A percentile compares a stretch with the other conserved stretches of the same genome.
Conservation (phyloP, 352 stramenopile species). For the Sclerospora graminicola region DNA sequence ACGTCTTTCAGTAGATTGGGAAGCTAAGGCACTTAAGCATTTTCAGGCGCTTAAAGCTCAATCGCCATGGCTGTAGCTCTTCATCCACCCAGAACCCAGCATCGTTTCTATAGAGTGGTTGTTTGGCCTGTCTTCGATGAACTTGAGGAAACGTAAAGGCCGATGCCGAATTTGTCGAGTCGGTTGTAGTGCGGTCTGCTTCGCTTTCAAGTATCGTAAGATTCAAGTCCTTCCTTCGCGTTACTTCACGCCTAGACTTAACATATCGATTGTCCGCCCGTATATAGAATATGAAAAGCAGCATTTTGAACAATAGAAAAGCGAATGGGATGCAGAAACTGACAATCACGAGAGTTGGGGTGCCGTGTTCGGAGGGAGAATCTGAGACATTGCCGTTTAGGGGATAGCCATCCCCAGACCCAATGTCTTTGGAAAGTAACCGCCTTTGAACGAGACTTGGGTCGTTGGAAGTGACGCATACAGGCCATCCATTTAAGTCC, state of each 20-base stretch:
- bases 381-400: slow-evolving; percentile 1
- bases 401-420: not conserved
- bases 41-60: slow-evolving; percentile 55
- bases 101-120: slow-evolving; percentile 21
- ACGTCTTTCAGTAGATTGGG: no score
- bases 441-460: slow-evolving; percentile 6
- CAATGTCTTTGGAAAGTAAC: slow-evolving; percentile 1
- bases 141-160: slow-evolving; percentile 6
- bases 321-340: slow-evolving; percentile 24
- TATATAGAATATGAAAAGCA: slow-evolving; percentile 28
- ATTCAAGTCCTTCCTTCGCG: not conserved
- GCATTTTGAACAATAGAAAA: slow-evolving; percentile 32
- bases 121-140: slow-evolving; percentile 13
- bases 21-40: slow-evolving; percentile 44
- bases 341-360: slow-evolving; percentile 22
- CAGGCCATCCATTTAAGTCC: slow-evolving; percentile 4
- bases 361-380: slow-evolving; percentile 11
- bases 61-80: no score
- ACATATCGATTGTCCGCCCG: slow-evolving; percentile 12
- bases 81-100: slow-evolving; percentile 57
- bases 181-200: slow-evolving; percentile 10
- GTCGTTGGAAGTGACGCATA: slow-evolving; percentile 19
- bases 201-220: slow-evolving; percentile 12
- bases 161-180: slow-evolving; percentile 18
- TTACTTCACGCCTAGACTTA: not conserved